Evolutionary conservation across 1,139 yeast species (phyloP).

Genomic region (Kurtzmaniella quercitrusa): DNA sequence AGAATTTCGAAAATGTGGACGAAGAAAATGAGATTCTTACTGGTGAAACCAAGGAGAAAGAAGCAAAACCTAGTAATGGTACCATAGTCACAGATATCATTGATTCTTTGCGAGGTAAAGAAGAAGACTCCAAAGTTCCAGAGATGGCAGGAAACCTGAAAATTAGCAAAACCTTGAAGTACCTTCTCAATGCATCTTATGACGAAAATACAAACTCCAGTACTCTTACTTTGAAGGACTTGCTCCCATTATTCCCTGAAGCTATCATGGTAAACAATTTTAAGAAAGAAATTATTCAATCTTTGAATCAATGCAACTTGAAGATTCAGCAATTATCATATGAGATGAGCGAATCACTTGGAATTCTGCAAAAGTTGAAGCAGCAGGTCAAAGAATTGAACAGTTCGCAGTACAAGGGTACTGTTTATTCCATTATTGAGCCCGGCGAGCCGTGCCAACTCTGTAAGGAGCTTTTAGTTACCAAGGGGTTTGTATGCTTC

Average conservation of each 20-base stretch:
- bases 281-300: constrained; percentile 76
- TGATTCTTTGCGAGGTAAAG: not conserved
- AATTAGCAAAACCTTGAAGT: constrained; percentile 21
- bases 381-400: constrained; percentile 52
- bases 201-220: constrained; percentile 15
- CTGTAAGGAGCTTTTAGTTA: constrained; percentile 65
- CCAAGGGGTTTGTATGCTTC: constrained; percentile 73
- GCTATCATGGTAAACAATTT: constrained; percentile 76
- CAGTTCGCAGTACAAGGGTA: constrained; percentile 36
- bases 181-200: constrained; percentile 23
- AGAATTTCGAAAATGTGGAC: constrained; percentile 17
- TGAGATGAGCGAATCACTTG: constrained; percentile 75
- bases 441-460: constrained; percentile 81
- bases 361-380: constrained; percentile 59
- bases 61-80: not conserved
- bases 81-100: constrained; percentile 1
- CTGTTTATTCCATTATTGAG: constrained; percentile 48
- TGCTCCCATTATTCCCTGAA: constrained; percentile 82
- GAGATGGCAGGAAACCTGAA: constrained; percentile 4
- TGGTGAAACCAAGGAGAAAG: not conserved
- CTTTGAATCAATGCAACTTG: constrained; percentile 68
- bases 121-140: not conserved
- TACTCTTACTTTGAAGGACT: constrained; percentile 66
- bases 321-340: constrained; percentile 58
- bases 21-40: constrained; percentile 7